These are phyloP conservation scores for Xylaria venustula DNA, from an alignment of 495 filamentous ascomycete species.

Conservation along the genomic window DNA sequence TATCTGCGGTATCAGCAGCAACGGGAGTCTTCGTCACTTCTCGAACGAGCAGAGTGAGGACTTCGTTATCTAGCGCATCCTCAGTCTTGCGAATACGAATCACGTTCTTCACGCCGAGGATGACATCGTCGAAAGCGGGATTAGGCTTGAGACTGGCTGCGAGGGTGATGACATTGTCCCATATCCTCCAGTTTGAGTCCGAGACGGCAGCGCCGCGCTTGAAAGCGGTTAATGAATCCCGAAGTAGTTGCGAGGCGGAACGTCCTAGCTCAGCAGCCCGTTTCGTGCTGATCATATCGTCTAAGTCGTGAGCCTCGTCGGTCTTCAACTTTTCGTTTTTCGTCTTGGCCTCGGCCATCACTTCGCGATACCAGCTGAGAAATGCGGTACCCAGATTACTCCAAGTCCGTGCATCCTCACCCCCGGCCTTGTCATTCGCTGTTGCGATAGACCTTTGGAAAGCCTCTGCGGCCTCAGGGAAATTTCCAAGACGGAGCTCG, in stretches of 20 bases:
- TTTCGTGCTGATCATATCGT: conserved; percentile 20
- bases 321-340: conserved; percentile 24
- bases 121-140: conserved; percentile 68
- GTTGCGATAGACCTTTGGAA: conserved; percentile 69
- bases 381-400: conserved; percentile 89
- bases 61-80: conserved; percentile 68
- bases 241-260: conserved; percentile 53
- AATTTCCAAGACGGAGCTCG: conserved; percentile 70
- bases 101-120: conserved; percentile 68
- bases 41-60: conserved; percentile 68
- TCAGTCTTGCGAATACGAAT: conserved; percentile 76
- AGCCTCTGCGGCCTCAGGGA: conserved; percentile 78
- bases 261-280: conserved; percentile 23
- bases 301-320: conserved; percentile 24
- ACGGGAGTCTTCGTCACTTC: conserved; percentile 53
- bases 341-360: conserved; percentile 36
- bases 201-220: conserved; percentile 80
- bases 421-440: conserved; percentile 62
- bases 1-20: conserved; percentile 32
- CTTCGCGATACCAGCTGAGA: conserved; percentile 41
- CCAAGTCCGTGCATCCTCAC: conserved; percentile 88
- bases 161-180: conserved; percentile 91
- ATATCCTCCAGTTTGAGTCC: conserved; percentile 82
- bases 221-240: conserved; percentile 76
- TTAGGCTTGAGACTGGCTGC: conserved; percentile 68